These are phyloP conservation scores for Eucalyptus dawsonii DNA, from an alignment of 345 rosid genomes.

Conservation along the genomic window DNA sequence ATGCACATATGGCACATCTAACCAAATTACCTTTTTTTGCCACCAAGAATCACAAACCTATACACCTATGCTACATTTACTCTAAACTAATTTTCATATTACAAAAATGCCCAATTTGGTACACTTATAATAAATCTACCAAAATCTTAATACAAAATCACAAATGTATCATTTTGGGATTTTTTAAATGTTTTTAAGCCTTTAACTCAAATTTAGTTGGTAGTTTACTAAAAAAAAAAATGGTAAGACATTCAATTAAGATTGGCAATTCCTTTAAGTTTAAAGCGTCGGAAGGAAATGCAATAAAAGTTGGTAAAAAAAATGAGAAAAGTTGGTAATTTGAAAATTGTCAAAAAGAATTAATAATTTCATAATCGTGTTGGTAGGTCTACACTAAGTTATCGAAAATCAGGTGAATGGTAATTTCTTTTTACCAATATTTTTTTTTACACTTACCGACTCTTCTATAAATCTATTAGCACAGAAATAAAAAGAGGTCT, in stretches of 20 bases:
- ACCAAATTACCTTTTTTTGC: background rate
- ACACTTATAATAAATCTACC: background rate
- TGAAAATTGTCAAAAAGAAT: background rate
- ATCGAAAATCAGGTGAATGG: background rate
- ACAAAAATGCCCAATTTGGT: background rate
- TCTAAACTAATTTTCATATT: too few relatives aligned
- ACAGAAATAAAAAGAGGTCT: background rate
- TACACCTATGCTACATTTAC: background rate
- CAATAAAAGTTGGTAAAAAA: background rate
- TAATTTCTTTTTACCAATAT: too few relatives aligned
- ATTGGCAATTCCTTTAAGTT: background rate
- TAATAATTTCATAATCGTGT: background rate
- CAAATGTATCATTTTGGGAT: background rate
- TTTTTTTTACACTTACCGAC: background rate
- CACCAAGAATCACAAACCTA: background rate
- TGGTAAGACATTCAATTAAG: background rate
- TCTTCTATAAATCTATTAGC: background rate
- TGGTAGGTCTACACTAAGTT: background rate
- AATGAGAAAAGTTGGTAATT: background rate
- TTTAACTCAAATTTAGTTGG: background rate
- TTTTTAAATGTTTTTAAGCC: background rate
- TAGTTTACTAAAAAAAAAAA: background rate
- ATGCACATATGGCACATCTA: accelerated
- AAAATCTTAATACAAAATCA: background rate
- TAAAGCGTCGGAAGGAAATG: background rate